phyloP scores from a whole-genome alignment of 73 alveolate genomes.

The Paramecium pentaurelia region DNA sequence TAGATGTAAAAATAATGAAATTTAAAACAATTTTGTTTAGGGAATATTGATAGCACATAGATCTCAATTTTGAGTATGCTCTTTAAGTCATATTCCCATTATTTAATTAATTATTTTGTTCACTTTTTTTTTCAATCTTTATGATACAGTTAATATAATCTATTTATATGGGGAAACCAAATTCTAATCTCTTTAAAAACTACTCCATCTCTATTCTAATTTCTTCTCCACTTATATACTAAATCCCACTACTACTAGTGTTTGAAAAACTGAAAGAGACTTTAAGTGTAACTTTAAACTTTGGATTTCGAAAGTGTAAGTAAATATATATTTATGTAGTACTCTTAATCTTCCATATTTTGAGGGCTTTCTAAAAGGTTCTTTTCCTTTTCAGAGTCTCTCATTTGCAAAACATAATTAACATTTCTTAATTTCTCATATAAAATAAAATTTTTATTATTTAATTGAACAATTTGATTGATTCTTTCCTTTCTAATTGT shows the following conservation, averaged over 20 bases:
- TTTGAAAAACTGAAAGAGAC: background rate
- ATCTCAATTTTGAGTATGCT: constrained; percentile 34
- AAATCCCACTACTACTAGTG: background rate
- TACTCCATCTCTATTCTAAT: too few species aligned
- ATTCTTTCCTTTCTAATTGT: too few species aligned
- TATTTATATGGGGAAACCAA: too few species aligned
- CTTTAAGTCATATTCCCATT: background rate
- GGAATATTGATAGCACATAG: constrained; percentile 17
- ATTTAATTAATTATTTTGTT: background rate
- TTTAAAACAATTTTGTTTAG: constrained; percentile 10
- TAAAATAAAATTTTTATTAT: too few species aligned
- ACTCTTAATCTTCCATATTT: background rate
- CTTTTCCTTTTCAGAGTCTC: too few species aligned
- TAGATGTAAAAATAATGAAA: background rate
- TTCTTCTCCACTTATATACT: background rate
- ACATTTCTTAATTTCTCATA: too few species aligned
- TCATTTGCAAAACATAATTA: too few species aligned
- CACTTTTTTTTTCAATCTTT: background rate
- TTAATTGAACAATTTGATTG: too few species aligned
- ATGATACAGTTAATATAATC: too few species aligned
- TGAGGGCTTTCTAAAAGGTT: too few species aligned
- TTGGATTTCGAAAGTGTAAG: background rate
- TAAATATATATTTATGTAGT: background rate
- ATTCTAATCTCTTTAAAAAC: too few species aligned
- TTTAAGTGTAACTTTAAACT: background rate